Percentiles rank a stretch among this genome's conserved stretches.
These are phyloP conservation scores for Dissophora globulifera DNA, from an alignment of 192 early-diverging fungal species.

Conservation along the genomic window DNA sequence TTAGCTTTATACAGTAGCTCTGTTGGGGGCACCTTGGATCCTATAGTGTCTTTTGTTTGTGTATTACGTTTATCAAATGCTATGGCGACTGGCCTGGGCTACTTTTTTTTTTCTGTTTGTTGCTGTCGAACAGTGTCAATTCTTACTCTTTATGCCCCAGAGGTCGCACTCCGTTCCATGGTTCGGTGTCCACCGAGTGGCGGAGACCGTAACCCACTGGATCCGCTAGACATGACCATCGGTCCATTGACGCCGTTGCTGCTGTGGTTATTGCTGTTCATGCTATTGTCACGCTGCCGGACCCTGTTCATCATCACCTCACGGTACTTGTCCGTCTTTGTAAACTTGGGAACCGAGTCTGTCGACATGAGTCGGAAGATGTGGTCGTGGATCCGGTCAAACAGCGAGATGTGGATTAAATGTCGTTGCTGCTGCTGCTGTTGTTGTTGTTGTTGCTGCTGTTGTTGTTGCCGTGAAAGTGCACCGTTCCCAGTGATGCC, in stretches of 20 bases:
- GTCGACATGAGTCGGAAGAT: slow-evolving; percentile 79
- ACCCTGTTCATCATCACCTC: slow-evolving; percentile 52
- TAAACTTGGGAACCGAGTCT: slow-evolving; percentile 81
- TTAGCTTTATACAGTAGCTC: too few relatives aligned
- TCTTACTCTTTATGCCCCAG: background rate
- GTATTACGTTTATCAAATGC: too few relatives aligned
- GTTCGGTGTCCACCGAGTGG: background rate
- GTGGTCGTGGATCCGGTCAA: slow-evolving; percentile 71
- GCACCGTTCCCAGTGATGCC: too few relatives aligned
- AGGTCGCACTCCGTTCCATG: background rate
- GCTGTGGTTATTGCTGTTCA: background rate
- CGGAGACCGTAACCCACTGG: background rate
- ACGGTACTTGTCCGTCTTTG: slow-evolving; percentile 65
- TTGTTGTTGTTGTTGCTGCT: too few relatives aligned
- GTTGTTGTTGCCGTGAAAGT: too few relatives aligned
- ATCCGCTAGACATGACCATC: background rate
- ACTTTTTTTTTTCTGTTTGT: too few relatives aligned
- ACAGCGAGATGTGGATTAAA: slow-evolving; percentile 55
- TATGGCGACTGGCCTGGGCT: too few relatives aligned
- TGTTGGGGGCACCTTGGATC: too few relatives aligned
- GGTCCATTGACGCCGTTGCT: background rate
- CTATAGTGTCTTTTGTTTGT: too few relatives aligned
- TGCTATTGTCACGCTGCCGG: background rate
- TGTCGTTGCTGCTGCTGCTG: slow-evolving; percentile 14
- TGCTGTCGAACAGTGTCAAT: too few relatives aligned